A percentile compares a stretch with the other conserved stretches of the same genome.
phyloP scores from a whole-genome alignment of 2,329 filamentous ascomycete species.

The Pseudocercospora musae region DNA sequence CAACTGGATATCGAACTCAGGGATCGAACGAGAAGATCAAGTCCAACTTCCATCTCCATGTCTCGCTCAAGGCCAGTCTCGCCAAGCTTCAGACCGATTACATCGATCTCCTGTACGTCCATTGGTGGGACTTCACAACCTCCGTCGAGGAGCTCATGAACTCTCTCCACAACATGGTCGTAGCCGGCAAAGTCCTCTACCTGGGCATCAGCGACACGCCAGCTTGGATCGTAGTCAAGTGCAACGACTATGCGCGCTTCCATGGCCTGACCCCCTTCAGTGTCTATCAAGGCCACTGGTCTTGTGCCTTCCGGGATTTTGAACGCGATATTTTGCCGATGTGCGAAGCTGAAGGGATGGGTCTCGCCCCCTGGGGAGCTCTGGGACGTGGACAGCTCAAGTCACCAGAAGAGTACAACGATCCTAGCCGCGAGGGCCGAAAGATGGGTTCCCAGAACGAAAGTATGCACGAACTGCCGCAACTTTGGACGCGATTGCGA shows the following conservation, averaged over 20 bases:
- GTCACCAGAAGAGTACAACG: constrained; percentile 26
- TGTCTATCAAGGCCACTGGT: constrained; percentile 41
- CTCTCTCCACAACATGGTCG: constrained; percentile 59
- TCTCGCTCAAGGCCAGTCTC: constrained; percentile 40
- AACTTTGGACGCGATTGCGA: constrained; percentile 59
- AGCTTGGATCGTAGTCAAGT: constrained; percentile 52
- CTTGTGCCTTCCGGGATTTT: constrained; percentile 35
- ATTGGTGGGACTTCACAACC: constrained; percentile 62
- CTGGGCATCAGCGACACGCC: constrained; percentile 67
- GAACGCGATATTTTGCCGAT: constrained; percentile 50
- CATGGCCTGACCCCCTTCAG: constrained; percentile 51
- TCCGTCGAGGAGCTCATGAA: constrained; percentile 67
- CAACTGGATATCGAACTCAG: constrained; percentile 51
- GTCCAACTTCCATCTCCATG: constrained; percentile 43
- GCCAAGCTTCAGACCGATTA: constrained; percentile 63
- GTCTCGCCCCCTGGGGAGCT: constrained; percentile 62
- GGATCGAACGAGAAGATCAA: constrained; percentile 15
- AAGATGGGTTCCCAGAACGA: constrained; percentile 33
- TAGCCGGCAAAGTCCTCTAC: constrained; percentile 62
- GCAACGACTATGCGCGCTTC: constrained; percentile 56
- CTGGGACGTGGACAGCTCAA: constrained; percentile 22
- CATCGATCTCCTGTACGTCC: constrained; percentile 55
- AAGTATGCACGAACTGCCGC: constrained; percentile 52
- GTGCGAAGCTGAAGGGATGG: constrained; percentile 37
- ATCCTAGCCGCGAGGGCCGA: constrained; percentile 37